phyloP scores from a whole-genome alignment of 495 filamentous ascomycete species.

The Hypoxylon intermedium region DNA sequence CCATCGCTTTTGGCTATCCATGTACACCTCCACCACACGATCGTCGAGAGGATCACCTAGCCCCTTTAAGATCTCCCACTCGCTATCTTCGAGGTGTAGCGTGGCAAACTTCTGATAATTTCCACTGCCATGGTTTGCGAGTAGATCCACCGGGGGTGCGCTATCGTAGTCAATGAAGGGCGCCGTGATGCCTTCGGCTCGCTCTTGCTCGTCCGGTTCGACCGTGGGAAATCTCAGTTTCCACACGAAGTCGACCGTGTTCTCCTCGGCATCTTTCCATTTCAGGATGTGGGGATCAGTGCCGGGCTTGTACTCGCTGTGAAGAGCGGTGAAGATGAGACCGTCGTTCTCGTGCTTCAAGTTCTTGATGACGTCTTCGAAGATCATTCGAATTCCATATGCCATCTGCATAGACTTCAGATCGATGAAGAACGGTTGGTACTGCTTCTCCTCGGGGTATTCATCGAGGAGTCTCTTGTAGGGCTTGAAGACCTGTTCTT shows the following conservation, averaged over 20 bases:
- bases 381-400: slow-evolving; percentile 91
- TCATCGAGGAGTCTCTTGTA: slow-evolving; percentile 73
- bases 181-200: slow-evolving; percentile 63
- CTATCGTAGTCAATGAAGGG: slow-evolving; percentile 64
- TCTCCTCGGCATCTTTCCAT: slow-evolving; percentile 94
- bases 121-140: slow-evolving; percentile 53
- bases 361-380: slow-evolving; percentile 78
- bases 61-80: slow-evolving; percentile 84
- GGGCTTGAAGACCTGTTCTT: slow-evolving; percentile 77
- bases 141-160: slow-evolving; percentile 57
- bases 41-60: slow-evolving; percentile 76
- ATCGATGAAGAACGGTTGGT: slow-evolving; percentile 79
- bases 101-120: slow-evolving; percentile 66
- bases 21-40: slow-evolving; percentile 84
- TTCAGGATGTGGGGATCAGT: slow-evolving; percentile 94
- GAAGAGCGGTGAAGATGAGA: slow-evolving; percentile 92
- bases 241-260: slow-evolving; percentile 90
- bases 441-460: slow-evolving; percentile 71
- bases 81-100: slow-evolving; percentile 71
- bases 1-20: slow-evolving; percentile 77
- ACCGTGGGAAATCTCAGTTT: slow-evolving; percentile 75
- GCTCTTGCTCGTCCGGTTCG: slow-evolving; percentile 72
- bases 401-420: slow-evolving; percentile 86
- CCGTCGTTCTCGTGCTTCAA: slow-evolving; percentile 94
- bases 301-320: slow-evolving; percentile 81